phyloP scores from a whole-genome alignment of 2,329 filamentous ascomycete genomes.

The Tothia fuscella region DNA sequence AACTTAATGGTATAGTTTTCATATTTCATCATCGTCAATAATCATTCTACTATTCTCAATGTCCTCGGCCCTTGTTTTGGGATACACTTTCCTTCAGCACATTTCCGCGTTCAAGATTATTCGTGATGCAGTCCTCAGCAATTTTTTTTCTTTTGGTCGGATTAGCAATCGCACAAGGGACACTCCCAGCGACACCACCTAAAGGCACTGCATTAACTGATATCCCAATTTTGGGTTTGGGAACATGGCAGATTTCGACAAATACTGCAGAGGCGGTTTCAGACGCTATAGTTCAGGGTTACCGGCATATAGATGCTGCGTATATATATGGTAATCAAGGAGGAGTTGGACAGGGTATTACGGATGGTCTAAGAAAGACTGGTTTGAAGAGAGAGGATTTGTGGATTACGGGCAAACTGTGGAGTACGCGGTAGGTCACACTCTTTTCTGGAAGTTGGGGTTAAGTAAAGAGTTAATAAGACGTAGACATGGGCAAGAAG shows the following conservation, averaged over 20 bases:
- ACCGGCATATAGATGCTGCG: conserved; percentile 7
- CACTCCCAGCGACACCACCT: too few species aligned
- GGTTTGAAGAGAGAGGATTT: conserved; percentile 10
- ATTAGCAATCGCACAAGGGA: too few species aligned
- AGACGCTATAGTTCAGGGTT: not conserved
- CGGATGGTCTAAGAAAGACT: conserved; percentile 17
- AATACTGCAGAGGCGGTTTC: not conserved
- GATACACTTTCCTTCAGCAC: too few species aligned
- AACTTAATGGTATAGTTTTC: too few species aligned
- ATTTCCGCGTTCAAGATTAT: too few species aligned
- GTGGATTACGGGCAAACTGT: not conserved
- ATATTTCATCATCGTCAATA: too few species aligned
- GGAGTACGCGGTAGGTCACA: too few species aligned
- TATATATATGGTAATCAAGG: not conserved
- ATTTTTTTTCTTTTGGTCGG: too few species aligned
- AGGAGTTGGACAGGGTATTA: not conserved
- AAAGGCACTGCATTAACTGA: too few species aligned
- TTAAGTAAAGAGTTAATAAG: conserved; percentile 46
- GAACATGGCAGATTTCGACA: conserved; percentile 29
- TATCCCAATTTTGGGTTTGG: conserved; percentile 21
- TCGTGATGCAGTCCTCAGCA: too few species aligned
- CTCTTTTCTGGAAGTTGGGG: conserved; percentile 40
- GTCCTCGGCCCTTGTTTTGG: too few species aligned
- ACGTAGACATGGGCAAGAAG: conserved; percentile 38
- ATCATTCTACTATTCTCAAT: too few species aligned